phyloP scores from a whole-genome alignment of 164 flowering plant species.

The Stephania japonica region DNA sequence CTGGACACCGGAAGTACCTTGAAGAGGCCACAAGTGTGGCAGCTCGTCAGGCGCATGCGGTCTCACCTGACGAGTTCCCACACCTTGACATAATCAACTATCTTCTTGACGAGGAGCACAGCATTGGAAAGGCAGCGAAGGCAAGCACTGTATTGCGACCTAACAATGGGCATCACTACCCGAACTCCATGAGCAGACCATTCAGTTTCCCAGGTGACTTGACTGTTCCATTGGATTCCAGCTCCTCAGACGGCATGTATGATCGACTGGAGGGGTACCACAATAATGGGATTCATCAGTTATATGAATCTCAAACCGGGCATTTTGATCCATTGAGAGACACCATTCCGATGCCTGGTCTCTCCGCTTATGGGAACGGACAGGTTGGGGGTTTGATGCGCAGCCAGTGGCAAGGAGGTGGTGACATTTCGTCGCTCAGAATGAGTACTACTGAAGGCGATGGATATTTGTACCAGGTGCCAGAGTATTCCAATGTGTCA shows the following conservation, averaged over 20 bases:
- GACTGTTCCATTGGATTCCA: slow-evolving; percentile 29
- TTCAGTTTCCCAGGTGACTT: slow-evolving; percentile 48
- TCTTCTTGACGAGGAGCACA: slow-evolving; percentile 77
- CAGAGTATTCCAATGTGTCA: slow-evolving; percentile 52
- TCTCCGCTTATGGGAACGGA: slow-evolving; percentile 42
- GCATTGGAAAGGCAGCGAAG: slow-evolving; percentile 24
- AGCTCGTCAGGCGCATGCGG: slow-evolving; percentile 39
- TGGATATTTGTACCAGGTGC: slow-evolving; percentile 41
- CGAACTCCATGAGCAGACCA: slow-evolving; percentile 34
- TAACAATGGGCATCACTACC: slow-evolving; percentile 32
- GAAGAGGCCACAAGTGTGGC: slow-evolving; percentile 34
- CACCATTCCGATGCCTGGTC: slow-evolving; percentile 37
- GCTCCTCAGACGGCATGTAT: slow-evolving; percentile 45
- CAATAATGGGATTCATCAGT: slow-evolving; percentile 41
- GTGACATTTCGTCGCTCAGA: slow-evolving; percentile 42
- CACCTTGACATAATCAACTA: slow-evolving; percentile 94
- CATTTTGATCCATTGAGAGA: slow-evolving; percentile 40
- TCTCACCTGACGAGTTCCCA: slow-evolving; percentile 71
- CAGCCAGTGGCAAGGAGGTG: slow-evolving; percentile 57
- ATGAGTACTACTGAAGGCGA: slow-evolving; percentile 39
- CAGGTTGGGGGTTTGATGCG: slow-evolving; percentile 52
- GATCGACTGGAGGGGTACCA: slow-evolving; percentile 50
- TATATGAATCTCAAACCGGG: slow-evolving; percentile 33
- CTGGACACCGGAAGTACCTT: slow-evolving; percentile 24
- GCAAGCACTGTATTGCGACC: slow-evolving; percentile 20